These are phyloP conservation scores for Rutstroemia sp. DNA, from an alignment of 2,329 filamentous ascomycete genomes.

Conservation along the genomic window DNA sequence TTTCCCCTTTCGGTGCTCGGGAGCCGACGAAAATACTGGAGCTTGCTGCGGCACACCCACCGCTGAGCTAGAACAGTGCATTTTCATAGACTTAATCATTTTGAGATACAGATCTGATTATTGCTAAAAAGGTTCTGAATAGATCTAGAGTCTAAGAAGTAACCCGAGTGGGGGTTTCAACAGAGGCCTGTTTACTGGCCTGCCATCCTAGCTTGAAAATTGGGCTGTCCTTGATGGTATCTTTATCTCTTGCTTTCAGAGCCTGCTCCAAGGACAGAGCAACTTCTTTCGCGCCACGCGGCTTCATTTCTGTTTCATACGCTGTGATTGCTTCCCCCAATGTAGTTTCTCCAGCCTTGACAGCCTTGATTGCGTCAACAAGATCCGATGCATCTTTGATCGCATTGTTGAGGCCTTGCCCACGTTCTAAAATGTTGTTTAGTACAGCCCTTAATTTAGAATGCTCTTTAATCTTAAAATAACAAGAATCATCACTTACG, in stretches of 20 bases:
- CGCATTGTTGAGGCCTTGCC: conserved; percentile 3
- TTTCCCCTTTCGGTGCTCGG: background rate
- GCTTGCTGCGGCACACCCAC: too few relatives aligned
- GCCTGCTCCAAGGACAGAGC: conserved; percentile 36
- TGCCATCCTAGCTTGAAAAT: background rate
- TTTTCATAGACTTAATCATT: too few relatives aligned
- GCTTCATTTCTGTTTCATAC: conserved; percentile 39
- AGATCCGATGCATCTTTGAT: conserved; percentile 3
- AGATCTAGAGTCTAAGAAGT: background rate
- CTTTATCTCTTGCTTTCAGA: background rate
- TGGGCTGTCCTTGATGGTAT: background rate
- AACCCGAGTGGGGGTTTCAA: too few relatives aligned
- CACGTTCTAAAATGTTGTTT: background rate
- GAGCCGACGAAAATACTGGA: background rate
- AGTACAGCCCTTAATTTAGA: background rate
- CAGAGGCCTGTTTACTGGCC: too few relatives aligned
- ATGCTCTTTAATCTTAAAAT: background rate
- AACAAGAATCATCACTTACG: background rate
- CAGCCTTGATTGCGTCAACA: conserved; percentile 13
- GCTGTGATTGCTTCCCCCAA: conserved; percentile 26
- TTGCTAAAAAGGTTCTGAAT: too few relatives aligned
- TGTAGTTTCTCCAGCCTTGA: conserved; percentile 16
- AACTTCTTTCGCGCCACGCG: conserved; percentile 37
- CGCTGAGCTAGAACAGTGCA: too few relatives aligned
- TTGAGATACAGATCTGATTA: too few relatives aligned